These are phyloP conservation scores for Hypoxylon cercidicola DNA, from an alignment of 495 filamentous ascomycete genomes.

Conservation along the genomic window DNA sequence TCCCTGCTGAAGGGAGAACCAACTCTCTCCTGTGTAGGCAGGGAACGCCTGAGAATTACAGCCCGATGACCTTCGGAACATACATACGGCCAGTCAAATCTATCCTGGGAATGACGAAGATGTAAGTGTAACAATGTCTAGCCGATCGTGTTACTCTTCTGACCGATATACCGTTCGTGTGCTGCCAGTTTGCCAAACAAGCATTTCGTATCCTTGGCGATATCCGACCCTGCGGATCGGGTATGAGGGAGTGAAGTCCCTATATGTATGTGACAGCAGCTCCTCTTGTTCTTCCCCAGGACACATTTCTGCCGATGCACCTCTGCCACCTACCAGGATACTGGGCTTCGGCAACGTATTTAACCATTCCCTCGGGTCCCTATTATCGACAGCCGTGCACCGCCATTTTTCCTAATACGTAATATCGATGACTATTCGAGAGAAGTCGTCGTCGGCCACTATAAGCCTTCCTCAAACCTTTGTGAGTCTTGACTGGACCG, in stretches of 20 bases:
- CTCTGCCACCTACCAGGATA: constrained; percentile 24
- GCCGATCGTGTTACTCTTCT: constrained; percentile 31
- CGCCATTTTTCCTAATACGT: constrained; percentile 2
- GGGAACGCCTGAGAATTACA: background rate
- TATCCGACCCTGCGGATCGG: constrained; percentile 26
- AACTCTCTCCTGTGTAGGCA: constrained; percentile 2
- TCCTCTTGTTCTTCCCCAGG: constrained; percentile 15
- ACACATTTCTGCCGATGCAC: constrained; percentile 18
- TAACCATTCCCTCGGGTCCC: constrained; percentile 18
- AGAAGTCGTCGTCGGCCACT: background rate
- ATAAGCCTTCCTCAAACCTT: constrained; percentile 10
- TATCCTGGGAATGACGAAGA: constrained; percentile 16
- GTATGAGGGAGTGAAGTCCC: constrained; percentile 3
- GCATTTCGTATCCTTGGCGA: constrained; percentile 14
- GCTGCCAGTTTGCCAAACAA: constrained; percentile 13
- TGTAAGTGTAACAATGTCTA: constrained; percentile 18
- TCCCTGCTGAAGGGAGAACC: constrained; percentile 10
- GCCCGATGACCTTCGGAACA: constrained; percentile 1
- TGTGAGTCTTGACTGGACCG: constrained; percentile 18
- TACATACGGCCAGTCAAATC: constrained; percentile 13
- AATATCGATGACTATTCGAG: constrained; percentile 12
- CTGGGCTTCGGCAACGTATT: constrained; percentile 24
- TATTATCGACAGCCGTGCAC: background rate
- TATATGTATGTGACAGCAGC: constrained; percentile 29
- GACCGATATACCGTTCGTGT: constrained; percentile 24